phyloP scores from a whole-genome alignment of 2,329 filamentous ascomycete genomes.

The Cyphellophora europaea region DNA sequence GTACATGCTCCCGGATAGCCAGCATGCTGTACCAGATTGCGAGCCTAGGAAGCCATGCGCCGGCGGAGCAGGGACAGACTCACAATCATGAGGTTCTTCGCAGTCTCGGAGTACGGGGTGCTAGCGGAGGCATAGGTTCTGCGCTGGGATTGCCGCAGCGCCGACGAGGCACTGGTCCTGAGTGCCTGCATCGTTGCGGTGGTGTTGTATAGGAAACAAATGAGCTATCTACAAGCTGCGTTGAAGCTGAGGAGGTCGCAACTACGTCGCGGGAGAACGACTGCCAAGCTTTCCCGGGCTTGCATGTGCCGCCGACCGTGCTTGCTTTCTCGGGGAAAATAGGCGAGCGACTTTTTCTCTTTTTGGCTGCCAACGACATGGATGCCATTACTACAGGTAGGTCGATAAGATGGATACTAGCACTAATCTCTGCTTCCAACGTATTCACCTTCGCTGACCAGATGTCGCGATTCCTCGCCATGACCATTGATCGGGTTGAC shows the following conservation, averaged over 20 bases:
- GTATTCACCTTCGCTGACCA: background rate
- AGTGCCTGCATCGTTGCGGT: slow-evolving; percentile 66
- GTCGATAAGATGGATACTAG: no score
- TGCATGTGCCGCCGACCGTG: no score
- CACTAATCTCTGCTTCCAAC: background rate
- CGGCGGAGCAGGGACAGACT: no score
- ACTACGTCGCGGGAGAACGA: no score
- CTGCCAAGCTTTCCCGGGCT: no score
- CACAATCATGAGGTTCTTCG: background rate
- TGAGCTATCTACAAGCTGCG: background rate
- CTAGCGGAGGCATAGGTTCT: slow-evolving; percentile 64
- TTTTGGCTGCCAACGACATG: no score
- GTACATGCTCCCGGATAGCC: no score
- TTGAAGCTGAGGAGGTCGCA: background rate
- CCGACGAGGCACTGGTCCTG: slow-evolving; percentile 62
- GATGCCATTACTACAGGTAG: no score
- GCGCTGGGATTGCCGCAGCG: slow-evolving; percentile 57
- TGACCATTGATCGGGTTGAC: background rate
- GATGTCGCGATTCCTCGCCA: background rate
- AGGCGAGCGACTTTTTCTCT: no score
- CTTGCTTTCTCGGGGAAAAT: no score
- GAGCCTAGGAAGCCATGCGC: no score
- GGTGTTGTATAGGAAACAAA: background rate
- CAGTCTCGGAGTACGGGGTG: slow-evolving; percentile 2
- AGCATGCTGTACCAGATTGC: no score